Conservation (phyloP, 345 rosid species). For the Eucalyptus marginata region DNA sequence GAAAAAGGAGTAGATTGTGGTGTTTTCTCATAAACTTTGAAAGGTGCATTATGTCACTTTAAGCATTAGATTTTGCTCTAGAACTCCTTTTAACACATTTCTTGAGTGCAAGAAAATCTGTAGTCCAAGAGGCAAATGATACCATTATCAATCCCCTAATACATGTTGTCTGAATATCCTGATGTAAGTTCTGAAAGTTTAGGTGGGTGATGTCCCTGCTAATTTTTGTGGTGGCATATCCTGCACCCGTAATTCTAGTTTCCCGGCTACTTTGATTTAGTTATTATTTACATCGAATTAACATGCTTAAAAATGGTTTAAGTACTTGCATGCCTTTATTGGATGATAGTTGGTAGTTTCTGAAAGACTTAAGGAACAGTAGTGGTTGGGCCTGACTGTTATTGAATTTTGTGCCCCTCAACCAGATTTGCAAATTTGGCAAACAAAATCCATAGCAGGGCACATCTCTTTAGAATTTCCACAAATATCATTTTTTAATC, state of each 20-base stretch:
- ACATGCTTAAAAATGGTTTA: background rate
- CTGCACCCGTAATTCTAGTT: background rate
- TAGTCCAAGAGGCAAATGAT: background rate
- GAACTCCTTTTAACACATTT: background rate
- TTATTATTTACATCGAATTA: background rate
- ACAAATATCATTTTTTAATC: background rate
- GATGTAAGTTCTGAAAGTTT: background rate
- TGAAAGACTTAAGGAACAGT: background rate
- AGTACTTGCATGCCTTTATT: background rate
- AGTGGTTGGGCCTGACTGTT: background rate
- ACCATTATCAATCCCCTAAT: background rate
- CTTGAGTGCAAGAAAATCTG: background rate
- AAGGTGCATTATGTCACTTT: background rate
- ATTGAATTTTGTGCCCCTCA: background rate
- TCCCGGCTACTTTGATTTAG: background rate
- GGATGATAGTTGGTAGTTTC: background rate
- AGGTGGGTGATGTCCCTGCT: background rate
- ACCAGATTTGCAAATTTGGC: background rate
- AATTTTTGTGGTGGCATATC: background rate
- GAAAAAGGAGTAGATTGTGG: background rate
- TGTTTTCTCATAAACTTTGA: background rate
- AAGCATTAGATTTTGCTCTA: background rate
- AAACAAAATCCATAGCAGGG: background rate
- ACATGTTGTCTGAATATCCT: background rate
- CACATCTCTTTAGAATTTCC: background rate